These are phyloP conservation scores for Podospora appendiculata DNA, from an alignment of 495 filamentous ascomycete genomes.

Conservation along the genomic window DNA sequence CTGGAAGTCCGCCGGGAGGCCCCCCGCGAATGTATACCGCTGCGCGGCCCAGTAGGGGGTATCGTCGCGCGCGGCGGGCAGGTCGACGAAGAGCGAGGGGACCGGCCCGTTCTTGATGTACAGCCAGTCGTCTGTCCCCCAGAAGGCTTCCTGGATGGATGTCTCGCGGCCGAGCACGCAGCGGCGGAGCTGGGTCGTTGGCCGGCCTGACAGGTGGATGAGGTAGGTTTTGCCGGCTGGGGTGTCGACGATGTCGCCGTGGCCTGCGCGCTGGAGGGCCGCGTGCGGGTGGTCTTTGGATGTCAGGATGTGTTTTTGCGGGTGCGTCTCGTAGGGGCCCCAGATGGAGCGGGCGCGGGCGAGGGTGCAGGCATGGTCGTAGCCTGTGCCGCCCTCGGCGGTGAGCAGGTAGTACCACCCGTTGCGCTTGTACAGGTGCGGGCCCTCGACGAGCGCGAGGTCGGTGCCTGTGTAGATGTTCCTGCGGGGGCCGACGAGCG, in stretches of 20 bases:
- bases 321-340: constrained; percentile 52
- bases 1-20: constrained; percentile 45
- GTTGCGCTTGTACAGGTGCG: constrained; percentile 57
- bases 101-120: constrained; percentile 49
- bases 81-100: constrained; percentile 43
- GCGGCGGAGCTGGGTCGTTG: constrained; percentile 42
- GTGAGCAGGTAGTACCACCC: constrained; percentile 62
- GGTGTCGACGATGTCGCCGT: constrained; percentile 53
- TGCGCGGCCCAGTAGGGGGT: constrained; percentile 43
- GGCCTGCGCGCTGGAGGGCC: constrained; percentile 47
- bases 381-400: constrained; percentile 57
- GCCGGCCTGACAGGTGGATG: constrained; percentile 46
- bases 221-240: constrained; percentile 48
- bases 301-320: constrained; percentile 37
- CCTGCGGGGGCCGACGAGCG: constrained; percentile 38
- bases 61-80: constrained; percentile 41
- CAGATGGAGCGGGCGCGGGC: constrained; percentile 45
- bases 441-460: constrained; percentile 49
- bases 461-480: constrained; percentile 51
- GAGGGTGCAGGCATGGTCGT: constrained; percentile 46
- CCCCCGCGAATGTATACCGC: constrained; percentile 38
- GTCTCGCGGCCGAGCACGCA: constrained; percentile 50
- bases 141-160: constrained; percentile 46
- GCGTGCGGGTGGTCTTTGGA: constrained; percentile 36
- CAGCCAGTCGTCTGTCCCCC: constrained; percentile 48